Percentiles rank a stretch among this genome's conserved stretches.
phyloP scores from a whole-genome alignment of 2,329 filamentous ascomycete genomes.

The Fusarium albosuccineum region DNA sequence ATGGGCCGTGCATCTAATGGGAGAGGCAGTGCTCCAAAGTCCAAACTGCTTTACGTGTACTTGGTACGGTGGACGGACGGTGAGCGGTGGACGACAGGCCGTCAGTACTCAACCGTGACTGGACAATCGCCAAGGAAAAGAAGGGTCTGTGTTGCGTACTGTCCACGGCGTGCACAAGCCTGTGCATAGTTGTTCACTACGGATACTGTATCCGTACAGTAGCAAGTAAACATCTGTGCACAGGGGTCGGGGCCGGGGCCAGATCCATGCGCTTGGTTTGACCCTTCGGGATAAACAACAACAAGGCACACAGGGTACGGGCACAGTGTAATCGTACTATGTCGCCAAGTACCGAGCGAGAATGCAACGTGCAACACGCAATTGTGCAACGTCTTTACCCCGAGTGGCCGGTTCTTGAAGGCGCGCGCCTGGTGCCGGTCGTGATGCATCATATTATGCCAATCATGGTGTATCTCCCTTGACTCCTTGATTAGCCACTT shows the following conservation, averaged over 20 bases:
- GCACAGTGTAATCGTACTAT: conserved; percentile 6
- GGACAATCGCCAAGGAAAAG: conserved; percentile 14
- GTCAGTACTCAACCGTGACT: conserved; percentile 33
- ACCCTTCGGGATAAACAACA: conserved; percentile 33
- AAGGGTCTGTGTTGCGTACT: conserved; percentile 21
- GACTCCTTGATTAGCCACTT: neutral
- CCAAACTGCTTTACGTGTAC: conserved; percentile 19
- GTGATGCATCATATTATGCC: conserved; percentile 1
- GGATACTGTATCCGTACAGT: too few relatives aligned
- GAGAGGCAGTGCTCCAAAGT: conserved; percentile 32
- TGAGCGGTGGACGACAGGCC: conserved; percentile 16
- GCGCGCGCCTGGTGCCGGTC: conserved; percentile 16
- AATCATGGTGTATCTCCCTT: neutral
- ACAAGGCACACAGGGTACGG: conserved; percentile 12
- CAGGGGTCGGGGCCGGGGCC: conserved; percentile 16
- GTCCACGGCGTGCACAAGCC: conserved; percentile 29
- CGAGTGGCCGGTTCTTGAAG: conserved; percentile 29
- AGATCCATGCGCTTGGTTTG: conserved; percentile 5
- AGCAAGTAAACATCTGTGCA: conserved; percentile 31
- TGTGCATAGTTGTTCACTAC: conserved; percentile 30
- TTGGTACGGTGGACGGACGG: neutral
- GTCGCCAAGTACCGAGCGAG: conserved; percentile 18
- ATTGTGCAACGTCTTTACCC: conserved; percentile 20
- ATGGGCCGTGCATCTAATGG: conserved; percentile 31
- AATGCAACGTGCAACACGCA: conserved; percentile 20